phyloP scores from a whole-genome alignment of 306 rosid genomes.

The Cucurbita maxima region DNA sequence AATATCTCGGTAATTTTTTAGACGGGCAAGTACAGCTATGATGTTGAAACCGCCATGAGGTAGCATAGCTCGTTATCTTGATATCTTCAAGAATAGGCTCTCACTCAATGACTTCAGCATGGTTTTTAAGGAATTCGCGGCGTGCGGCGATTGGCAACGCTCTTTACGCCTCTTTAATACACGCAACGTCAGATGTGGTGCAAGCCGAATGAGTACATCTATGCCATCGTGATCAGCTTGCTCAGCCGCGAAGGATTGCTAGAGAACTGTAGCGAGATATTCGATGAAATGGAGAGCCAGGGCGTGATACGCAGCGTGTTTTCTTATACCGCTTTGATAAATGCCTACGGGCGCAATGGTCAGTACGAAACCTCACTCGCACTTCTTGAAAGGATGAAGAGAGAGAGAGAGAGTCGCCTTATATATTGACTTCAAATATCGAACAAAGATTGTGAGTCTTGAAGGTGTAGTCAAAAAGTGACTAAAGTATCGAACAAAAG shows the following conservation, averaged over 20 bases:
- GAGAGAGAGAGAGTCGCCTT: slow-evolving; percentile 62
- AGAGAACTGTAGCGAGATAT: slow-evolving; percentile 69
- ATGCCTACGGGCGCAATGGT: slow-evolving; percentile 92
- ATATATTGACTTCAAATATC: slow-evolving; percentile 36
- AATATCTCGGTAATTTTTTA: slow-evolving; percentile 72
- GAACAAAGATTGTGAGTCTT: no score
- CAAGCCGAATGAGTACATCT: slow-evolving; percentile 84
- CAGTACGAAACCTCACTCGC: slow-evolving; percentile 52
- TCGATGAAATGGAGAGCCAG: slow-evolving; percentile 82
- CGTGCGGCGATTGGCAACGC: slow-evolving; percentile 90
- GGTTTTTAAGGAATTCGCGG: slow-evolving; percentile 91
- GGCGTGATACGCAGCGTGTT: slow-evolving; percentile 66
- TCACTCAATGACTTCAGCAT: slow-evolving; percentile 80
- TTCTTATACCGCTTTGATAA: slow-evolving; percentile 75
- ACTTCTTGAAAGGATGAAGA: slow-evolving; percentile 53
- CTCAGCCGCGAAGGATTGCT: slow-evolving; percentile 80
- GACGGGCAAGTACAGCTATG: slow-evolving; percentile 84
- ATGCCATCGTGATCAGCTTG: slow-evolving; percentile 68
- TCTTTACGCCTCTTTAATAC: slow-evolving; percentile 73
- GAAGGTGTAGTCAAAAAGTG: no score
- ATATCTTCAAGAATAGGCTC: slow-evolving; percentile 76
- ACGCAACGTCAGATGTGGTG: slow-evolving; percentile 99
- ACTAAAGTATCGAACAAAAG: no score
- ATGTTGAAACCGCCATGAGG: slow-evolving; percentile 96
- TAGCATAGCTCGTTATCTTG: slow-evolving; percentile 90